Conservation (phyloP, 768 basidiomycete genomes). For the Chalciporus sphaerocephalus region DNA sequence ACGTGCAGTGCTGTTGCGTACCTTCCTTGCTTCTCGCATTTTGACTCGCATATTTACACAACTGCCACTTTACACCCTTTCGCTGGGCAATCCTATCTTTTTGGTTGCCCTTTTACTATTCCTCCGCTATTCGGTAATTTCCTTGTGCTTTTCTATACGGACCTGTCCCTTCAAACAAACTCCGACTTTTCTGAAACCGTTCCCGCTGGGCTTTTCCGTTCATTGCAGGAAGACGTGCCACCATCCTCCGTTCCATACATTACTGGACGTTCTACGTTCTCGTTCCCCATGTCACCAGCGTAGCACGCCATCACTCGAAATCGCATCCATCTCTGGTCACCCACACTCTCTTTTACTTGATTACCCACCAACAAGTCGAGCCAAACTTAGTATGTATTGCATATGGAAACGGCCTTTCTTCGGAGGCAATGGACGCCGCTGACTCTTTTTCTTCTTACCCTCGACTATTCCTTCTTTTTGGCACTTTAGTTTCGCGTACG, state of each 20-base stretch:
- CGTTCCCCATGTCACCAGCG: slow-evolving; percentile 15
- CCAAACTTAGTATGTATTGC: slow-evolving; percentile 21
- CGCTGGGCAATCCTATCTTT: slow-evolving; percentile 22
- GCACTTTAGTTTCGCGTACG: slow-evolving; percentile 15
- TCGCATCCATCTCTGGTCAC: slow-evolving; percentile 3
- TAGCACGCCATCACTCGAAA: slow-evolving; percentile 5
- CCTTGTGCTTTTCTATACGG: slow-evolving; percentile 23
- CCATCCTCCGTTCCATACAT: slow-evolving; percentile 14
- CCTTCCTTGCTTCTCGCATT: slow-evolving; percentile 28
- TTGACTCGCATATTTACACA: slow-evolving; percentile 30
- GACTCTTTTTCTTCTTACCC: slow-evolving; percentile 14
- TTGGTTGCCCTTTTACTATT: slow-evolving; percentile 24
- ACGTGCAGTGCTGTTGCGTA: slow-evolving; percentile 29
- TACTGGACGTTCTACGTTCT: slow-evolving; percentile 20
- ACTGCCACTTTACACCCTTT: slow-evolving; percentile 25
- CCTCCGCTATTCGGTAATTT: slow-evolving; percentile 28
- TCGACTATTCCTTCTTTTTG: slow-evolving; percentile 12
- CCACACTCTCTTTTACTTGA: slow-evolving; percentile 22
- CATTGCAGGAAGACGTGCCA: slow-evolving; percentile 25
- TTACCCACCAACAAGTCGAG: slow-evolving; percentile 5
- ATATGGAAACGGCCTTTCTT: slow-evolving; percentile 21
- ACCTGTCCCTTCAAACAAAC: slow-evolving; percentile 15
- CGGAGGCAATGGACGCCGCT: slow-evolving; percentile 23
- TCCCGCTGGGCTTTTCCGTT: slow-evolving; percentile 20
- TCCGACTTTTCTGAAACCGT: slow-evolving; percentile 19